These are phyloP conservation scores for Fusarium xylarioides DNA, from an alignment of 2,329 filamentous ascomycete genomes.

Conservation along the genomic window DNA sequence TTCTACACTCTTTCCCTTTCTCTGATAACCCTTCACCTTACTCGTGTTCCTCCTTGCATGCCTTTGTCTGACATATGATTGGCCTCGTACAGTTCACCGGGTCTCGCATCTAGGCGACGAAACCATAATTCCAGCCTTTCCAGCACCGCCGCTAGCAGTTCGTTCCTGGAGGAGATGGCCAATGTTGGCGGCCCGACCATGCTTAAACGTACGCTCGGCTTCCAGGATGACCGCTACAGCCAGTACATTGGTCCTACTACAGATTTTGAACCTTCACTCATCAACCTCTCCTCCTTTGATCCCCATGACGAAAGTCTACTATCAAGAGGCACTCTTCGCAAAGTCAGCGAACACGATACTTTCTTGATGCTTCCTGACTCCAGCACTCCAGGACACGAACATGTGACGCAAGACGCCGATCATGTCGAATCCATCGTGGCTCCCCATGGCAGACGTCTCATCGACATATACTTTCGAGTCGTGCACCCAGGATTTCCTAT, in stretches of 20 bases:
- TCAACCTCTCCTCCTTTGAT: constrained; percentile 82
- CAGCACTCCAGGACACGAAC: constrained; percentile 75
- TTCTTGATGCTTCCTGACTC: constrained; percentile 83
- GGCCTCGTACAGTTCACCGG: constrained; percentile 63
- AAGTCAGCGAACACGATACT: constrained; percentile 80
- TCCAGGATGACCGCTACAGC: constrained; percentile 81
- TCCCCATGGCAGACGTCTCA: constrained; percentile 78
- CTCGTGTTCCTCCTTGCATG: constrained; percentile 34
- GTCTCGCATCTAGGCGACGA: constrained; percentile 59
- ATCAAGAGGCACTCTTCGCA: constrained; percentile 73
- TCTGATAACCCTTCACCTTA: constrained; percentile 33
- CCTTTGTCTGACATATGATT: constrained; percentile 59
- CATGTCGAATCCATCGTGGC: constrained; percentile 80
- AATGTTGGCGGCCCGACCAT: constrained; percentile 73
- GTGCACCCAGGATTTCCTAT: constrained; percentile 86
- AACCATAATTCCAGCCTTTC: constrained; percentile 67
- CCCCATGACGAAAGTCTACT: constrained; percentile 82
- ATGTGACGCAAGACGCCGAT: constrained; percentile 72
- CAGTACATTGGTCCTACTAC: constrained; percentile 86
- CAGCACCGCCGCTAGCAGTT: constrained; percentile 69
- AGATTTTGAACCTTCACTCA: constrained; percentile 84
- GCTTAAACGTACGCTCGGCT: constrained; percentile 75
- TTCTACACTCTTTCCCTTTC: constrained; percentile 27
- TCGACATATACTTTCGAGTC: constrained; percentile 83
- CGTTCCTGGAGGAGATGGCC: constrained; percentile 74